Base-by-base conservation (phyloP, 805 yeast genomes). In the Priceomyces melissophilus region DNA sequence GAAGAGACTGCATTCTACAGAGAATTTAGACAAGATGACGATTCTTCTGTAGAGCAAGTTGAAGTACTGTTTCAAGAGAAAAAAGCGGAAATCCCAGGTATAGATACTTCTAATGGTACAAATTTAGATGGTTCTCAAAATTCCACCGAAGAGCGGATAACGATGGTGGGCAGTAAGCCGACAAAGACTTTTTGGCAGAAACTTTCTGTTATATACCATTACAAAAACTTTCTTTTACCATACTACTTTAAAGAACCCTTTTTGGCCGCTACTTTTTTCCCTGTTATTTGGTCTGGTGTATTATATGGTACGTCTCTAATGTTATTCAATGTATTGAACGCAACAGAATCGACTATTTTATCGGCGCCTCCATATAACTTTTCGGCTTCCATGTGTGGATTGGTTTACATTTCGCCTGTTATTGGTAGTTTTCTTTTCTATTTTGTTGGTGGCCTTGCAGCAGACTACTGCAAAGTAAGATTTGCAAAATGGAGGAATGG, bases 211-310 rank as follows among this genome's bases (percentile, higher is more conserved):
- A 39, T 27, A 23, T 30, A 36, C 14, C 30, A 36, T 16, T 20
- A 11, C n/a, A 35, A 39, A 13, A 35, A 55, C 72, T 15, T 67
- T 76, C 6, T 85, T 81, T 55, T 70, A 69, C 70, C 55, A 77
- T 41, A 75, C 73, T 40, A 56, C 79, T 35, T 50, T 50, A 33
- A 41, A 76, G 39, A 32, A 11, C 46, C 46, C 10, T 35, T 43
- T 14, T 37, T 29, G 9, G 37, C 31, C 26, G 27, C 26, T n/a
- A 15, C 31, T 17, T 43, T 35, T 20, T 43, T 86, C 2, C 66
- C 75, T 11, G 78, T 81, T 3, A 52, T 79, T n/a, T 82, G 78
- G 71, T 71, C 77, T n/a, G 84, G 84, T 1, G 65, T 77, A 47
- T 57, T 70, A 13, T 75, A 75, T 45, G 82, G 82, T 8, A 55